Conservation (phyloP, 345 rosid species). For the Lepidium africanum region DNA sequence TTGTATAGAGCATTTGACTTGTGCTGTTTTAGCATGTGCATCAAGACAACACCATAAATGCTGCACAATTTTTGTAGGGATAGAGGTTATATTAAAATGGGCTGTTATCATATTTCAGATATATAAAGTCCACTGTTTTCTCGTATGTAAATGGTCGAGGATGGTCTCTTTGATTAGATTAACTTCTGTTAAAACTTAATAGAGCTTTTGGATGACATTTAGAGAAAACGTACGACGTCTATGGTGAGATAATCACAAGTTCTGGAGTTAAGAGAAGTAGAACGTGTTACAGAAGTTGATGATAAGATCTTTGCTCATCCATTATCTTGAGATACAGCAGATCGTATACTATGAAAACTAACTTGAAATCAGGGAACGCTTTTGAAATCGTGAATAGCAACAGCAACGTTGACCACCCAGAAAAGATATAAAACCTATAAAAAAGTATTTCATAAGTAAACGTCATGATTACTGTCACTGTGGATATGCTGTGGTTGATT, state of each 20-base stretch:
- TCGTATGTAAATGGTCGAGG: not conserved
- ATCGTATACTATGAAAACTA: not conserved
- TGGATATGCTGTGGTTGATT: not conserved
- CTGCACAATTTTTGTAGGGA: conserved; percentile 12
- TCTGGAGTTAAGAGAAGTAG: not conserved
- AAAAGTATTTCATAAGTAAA: not conserved
- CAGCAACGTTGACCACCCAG: not conserved
- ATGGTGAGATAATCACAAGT: not conserved
- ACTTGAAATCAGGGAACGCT: not conserved
- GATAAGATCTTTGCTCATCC: not conserved
- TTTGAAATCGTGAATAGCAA: not conserved
- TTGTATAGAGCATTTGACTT: not conserved
- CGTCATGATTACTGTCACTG: not conserved
- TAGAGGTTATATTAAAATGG: not conserved
- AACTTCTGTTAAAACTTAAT: not conserved
- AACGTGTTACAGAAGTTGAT: not conserved
- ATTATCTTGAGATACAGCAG: not conserved
- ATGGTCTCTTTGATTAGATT: not conserved
- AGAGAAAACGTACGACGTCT: not conserved
- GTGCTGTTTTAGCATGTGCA: not conserved
- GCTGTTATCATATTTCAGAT: not conserved
- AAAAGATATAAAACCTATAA: not conserved
- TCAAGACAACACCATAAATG: not conserved
- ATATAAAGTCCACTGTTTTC: not conserved
- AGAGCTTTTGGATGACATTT: not conserved